phyloP scores from a whole-genome alignment of 2,329 filamentous ascomycete species.

The Monosporascus sp. region DNA sequence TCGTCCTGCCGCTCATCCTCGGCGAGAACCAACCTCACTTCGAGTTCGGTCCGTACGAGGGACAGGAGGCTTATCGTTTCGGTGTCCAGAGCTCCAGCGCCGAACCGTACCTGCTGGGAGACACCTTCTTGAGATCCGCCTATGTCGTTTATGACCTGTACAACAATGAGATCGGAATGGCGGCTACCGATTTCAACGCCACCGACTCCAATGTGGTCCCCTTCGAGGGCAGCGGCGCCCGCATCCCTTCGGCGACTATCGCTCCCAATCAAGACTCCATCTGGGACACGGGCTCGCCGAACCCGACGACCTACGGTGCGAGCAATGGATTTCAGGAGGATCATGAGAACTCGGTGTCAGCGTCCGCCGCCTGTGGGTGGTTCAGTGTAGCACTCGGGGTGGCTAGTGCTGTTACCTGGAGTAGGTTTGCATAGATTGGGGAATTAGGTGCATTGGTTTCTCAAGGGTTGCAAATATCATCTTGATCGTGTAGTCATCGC shows the following conservation, averaged over 20 bases:
- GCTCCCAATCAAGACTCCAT: slow-evolving; percentile 33
- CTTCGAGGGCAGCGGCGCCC: slow-evolving; percentile 44
- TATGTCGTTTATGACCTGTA: slow-evolving; percentile 57
- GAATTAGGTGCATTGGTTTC: no score
- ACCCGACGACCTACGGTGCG: slow-evolving; percentile 30
- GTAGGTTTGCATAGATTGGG: no score
- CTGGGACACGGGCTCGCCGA: slow-evolving; percentile 13
- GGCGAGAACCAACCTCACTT: slow-evolving; percentile 30
- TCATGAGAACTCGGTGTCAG: slow-evolving; percentile 9
- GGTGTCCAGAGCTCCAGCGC: slow-evolving; percentile 49
- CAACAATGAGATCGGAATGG: slow-evolving; percentile 53
- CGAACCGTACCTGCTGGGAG: slow-evolving; percentile 46
- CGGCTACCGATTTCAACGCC: slow-evolving; percentile 51
- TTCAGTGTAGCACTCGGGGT: slow-evolving; percentile 8
- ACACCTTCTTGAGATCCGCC: slow-evolving; percentile 55
- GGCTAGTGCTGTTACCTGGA: no score
- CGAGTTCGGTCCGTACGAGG: slow-evolving; percentile 35
- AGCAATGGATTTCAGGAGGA: slow-evolving; percentile 30
- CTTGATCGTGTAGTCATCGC: no score
- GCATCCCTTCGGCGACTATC: slow-evolving; percentile 45
- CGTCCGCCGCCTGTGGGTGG: slow-evolving; percentile 15
- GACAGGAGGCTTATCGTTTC: slow-evolving; percentile 47
- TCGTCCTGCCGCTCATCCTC: slow-evolving; percentile 43
- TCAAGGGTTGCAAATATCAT: no score
- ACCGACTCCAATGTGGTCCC: slow-evolving; percentile 44